Conservation (phyloP, 2,329 filamentous ascomycete genomes). For the Epichloe hybrida region DNA sequence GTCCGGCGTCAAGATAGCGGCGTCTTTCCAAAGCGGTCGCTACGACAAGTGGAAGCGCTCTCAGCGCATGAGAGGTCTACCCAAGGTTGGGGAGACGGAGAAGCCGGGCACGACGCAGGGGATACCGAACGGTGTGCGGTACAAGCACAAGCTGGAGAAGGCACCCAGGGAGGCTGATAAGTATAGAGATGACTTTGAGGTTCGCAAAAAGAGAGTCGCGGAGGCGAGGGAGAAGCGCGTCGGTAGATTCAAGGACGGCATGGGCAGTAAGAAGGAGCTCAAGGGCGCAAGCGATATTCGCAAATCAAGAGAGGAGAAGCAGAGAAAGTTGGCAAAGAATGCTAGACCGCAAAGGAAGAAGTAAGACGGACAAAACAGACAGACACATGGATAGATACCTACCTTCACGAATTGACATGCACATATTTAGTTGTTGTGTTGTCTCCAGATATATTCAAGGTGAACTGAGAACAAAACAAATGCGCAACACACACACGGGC, state of each 20-base stretch:
- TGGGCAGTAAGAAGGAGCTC: slow-evolving; percentile 63
- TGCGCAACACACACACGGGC: too few species aligned
- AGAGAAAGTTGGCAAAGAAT: slow-evolving; percentile 75
- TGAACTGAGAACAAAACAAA: too few species aligned
- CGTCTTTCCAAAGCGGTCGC: slow-evolving; percentile 80
- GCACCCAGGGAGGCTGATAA: slow-evolving; percentile 91
- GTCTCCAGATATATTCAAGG: too few species aligned
- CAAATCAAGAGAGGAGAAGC: slow-evolving; percentile 64
- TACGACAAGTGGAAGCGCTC: slow-evolving; percentile 88
- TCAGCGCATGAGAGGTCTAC: slow-evolving; percentile 66
- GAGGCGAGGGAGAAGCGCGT: slow-evolving; percentile 77
- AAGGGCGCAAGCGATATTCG: slow-evolving; percentile 73
- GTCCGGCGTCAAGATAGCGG: slow-evolving; percentile 89
- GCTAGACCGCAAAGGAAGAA: slow-evolving; percentile 58
- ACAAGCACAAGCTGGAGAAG: slow-evolving; percentile 75
- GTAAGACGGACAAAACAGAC: background rate
- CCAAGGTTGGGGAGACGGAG: slow-evolving; percentile 74
- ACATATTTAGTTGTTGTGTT: too few species aligned
- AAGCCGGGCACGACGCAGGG: slow-evolving; percentile 19
- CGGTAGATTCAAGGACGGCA: slow-evolving; percentile 59
- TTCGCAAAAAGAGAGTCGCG: slow-evolving; percentile 77
- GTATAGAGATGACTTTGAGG: slow-evolving; percentile 79
- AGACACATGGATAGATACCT: too few species aligned
- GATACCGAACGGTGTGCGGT: slow-evolving; percentile 34
- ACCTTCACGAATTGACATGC: too few species aligned